Base-by-base conservation (phyloP, 306 rosid genomes). In the Cyclanthera cordifolia region DNA sequence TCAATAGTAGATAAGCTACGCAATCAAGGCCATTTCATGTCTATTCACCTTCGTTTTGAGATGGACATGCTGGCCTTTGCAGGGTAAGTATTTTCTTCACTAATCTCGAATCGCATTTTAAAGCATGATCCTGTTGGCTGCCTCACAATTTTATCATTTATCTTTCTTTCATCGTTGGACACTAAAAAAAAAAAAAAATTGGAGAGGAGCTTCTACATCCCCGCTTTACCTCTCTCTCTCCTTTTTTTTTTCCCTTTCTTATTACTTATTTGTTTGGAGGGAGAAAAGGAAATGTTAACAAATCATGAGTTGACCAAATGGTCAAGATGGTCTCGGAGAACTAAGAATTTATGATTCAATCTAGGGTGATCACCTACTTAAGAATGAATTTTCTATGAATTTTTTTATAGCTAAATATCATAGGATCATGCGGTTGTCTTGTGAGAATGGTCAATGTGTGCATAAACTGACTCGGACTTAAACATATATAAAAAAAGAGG, bases 51-150 rank as follows among this genome's bases (percentile, higher is more conserved):
- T 82, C 90, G 96, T 70, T 93, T 93, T 77, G 99, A 93, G 86
- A 90, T 93, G 97, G 99, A 93, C 81, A 93, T 93, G 99, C 72
- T 90, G 86, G 82, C 99, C 79, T 93, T 93, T 85, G 99, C 99
- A 58, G 99, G 99, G 97, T 93, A 88, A 57, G 90, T 53, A 50
- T 70, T 67, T 30, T 48, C 73, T 65, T 45, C 20, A 14, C 19
- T 58, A 32, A 16, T 30, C 6, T 30, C 14, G 21, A 34, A 34
- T 34, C 41, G 43, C 15, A 15, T 3, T 46, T 45, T 16, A 34
- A 41, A 41, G 7, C 51, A 63, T 41, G 30, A 51, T 19, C 51
- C 17, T 11, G 32, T 5, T 20, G 69, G 17, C 32, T 41, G 69
- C 69, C 32, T 60, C 3, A 56, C 20, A 25, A 25, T 15, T 45